These are phyloP conservation scores for Colletotrichum sp. DNA, from an alignment of 2,329 filamentous ascomycete genomes.

Conservation along the genomic window DNA sequence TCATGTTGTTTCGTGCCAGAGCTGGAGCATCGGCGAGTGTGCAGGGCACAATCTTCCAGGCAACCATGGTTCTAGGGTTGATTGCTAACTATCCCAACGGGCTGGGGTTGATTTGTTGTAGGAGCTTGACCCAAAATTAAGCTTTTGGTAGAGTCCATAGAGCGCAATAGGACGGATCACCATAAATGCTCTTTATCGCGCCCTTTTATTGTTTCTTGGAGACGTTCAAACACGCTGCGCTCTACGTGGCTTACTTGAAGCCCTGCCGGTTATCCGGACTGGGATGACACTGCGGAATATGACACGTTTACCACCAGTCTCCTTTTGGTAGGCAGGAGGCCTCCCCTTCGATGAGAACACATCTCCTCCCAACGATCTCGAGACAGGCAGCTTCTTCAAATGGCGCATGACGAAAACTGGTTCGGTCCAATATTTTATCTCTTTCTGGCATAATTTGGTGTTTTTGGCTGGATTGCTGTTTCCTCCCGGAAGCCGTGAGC, in stretches of 20 bases:
- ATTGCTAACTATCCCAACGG: background rate
- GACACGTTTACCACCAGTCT: background rate
- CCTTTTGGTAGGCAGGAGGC: background rate
- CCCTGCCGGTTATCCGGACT: background rate
- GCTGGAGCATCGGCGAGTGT: conserved; percentile 24
- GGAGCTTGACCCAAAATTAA: background rate
- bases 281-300: background rate
- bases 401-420: background rate
- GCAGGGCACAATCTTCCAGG: conserved; percentile 17
- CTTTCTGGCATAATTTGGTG: background rate
- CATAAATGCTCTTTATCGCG: background rate
- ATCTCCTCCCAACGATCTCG: background rate
- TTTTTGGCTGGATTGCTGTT: background rate
- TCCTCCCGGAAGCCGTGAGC: background rate
- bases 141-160: background rate
- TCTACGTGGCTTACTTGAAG: background rate
- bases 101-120: background rate
- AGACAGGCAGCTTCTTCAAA: background rate
- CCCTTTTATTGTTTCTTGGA: background rate
- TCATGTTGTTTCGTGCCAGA: conserved; percentile 28
- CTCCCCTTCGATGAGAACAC: background rate
- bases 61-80: background rate
- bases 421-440: rapidly evolving
- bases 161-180: background rate
- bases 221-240: background rate